Evolutionary conservation across 257 asterid genomes (phyloP).

Genomic region (Nicotiana knightiana): DNA sequence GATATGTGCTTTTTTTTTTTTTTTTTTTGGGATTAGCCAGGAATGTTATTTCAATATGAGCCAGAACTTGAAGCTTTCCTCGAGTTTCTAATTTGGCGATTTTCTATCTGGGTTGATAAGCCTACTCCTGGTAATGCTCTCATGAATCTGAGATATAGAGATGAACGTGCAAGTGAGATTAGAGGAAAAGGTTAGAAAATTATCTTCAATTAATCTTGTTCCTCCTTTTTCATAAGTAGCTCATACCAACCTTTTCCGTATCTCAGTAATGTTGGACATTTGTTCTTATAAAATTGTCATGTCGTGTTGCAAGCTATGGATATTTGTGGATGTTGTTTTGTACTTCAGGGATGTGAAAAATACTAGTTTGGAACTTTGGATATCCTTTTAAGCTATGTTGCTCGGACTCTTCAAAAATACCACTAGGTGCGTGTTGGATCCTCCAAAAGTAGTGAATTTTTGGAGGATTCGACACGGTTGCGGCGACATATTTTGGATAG

Average conservation of each 20-base stretch:
- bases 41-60: conserved; percentile 92
- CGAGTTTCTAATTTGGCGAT: conserved; percentile 89
- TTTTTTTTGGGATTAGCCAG: conserved; percentile 85
- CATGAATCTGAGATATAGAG: conserved; percentile 82
- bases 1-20: conserved; percentile 35
- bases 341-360: not conserved
- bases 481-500: too few relatives aligned
- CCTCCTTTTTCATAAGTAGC: not conserved
- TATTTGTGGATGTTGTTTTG: not conserved
- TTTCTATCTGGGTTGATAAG: conserved; percentile 98
- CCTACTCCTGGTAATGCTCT: conserved; percentile 94
- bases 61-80: conserved; percentile 95
- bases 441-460: too few relatives aligned
- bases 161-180: conserved; percentile 74
- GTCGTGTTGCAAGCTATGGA: not conserved
- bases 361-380: not conserved
- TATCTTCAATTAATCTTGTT: not conserved
- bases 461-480: too few relatives aligned
- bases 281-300: not conserved
- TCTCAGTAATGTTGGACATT: not conserved
- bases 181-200: conserved; percentile 62
- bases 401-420: too few relatives aligned
- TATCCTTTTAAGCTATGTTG: not conserved
- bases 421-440: too few relatives aligned
- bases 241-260: not conserved